Evolutionary conservation across 2,329 filamentous ascomycete species (phyloP).

Genomic region (Cordyceps farinosa): DNA sequence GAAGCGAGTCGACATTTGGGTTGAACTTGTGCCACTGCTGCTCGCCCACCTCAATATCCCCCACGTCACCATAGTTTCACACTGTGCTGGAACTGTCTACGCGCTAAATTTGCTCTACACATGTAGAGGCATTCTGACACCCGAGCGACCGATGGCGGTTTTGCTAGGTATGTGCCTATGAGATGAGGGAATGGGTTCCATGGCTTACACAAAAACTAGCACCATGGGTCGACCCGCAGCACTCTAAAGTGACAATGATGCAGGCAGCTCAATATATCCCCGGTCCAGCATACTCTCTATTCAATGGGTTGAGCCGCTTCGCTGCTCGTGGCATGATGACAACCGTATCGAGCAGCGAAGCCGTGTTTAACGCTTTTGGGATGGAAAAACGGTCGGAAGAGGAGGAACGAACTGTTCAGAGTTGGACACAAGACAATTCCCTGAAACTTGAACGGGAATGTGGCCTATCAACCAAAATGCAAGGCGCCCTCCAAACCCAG

Average conservation of each 20-base stretch:
- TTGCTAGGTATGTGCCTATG: slow-evolving; percentile 20
- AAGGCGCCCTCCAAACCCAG: slow-evolving; percentile 7
- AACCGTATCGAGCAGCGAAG: slow-evolving; percentile 15
- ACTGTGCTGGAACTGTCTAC: slow-evolving; percentile 32
- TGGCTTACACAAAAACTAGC: slow-evolving; percentile 9
- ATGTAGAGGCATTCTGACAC: slow-evolving; percentile 26
- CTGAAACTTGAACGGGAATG: slow-evolving; percentile 3
- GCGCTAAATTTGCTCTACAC: slow-evolving; percentile 29
- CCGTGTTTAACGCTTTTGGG: slow-evolving; percentile 2
- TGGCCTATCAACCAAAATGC: slow-evolving; percentile 2
- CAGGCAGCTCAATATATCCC: slow-evolving; percentile 14
- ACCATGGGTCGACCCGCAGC: slow-evolving; percentile 20
- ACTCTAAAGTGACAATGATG: slow-evolving; percentile 18
- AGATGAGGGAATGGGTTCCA: background rate
- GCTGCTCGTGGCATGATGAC: slow-evolving; percentile 12
- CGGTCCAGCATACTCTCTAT: slow-evolving; percentile 2
- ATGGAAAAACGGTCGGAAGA: background rate
- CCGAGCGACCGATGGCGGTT: slow-evolving; percentile 23
- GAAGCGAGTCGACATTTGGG: slow-evolving; percentile 23
- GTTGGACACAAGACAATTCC: background rate
- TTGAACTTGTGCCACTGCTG: slow-evolving; percentile 31
- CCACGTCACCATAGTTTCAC: slow-evolving; percentile 30
- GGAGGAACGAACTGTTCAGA: slow-evolving; percentile 5
- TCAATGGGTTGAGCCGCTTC: slow-evolving; percentile 15
- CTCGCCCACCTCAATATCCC: slow-evolving; percentile 32